Base-by-base conservation (phyloP, 441 rosid genomes). In the Melianthus villosus region DNA sequence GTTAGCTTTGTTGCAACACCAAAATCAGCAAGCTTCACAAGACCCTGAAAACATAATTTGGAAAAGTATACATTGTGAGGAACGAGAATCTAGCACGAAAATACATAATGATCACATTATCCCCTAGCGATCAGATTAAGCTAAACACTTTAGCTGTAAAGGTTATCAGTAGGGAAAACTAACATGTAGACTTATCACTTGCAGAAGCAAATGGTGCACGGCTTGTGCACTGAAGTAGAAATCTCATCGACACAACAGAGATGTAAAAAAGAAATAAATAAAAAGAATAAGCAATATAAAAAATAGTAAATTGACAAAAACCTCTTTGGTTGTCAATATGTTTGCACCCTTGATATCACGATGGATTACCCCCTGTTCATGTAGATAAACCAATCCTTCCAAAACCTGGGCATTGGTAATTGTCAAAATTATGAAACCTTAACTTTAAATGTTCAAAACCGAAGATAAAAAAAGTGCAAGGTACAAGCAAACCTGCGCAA, bases 281-380 rank as follows among this genome's bases (percentile, higher is more conserved):
- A 25, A 10, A 46, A 3, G 22, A 49, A 26, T 9, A 16, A 42
- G 42, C 25, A 20, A 20, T 20, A 20, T 20, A 20, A 2, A 20
- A 20, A 6, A 6, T 6, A 20, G 3, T 20, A 6, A 20, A 20
- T 20, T 20, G 23, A 20, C 2, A 20, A 20, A 20, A 20, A 85
- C 98, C 84, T 91, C 96, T 57, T 91, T 91, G 13, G 98, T 91
- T 4, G 93, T 82, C 71, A 91, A 66, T 50, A 91, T 91, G 62
- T 85, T 91, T 52, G 98, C 98, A 36, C 98, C 98, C 63, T 91
- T 91, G 57, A 91, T 91, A 75, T 91, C 98, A 34, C 98, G 82
- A 68, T 91, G 98, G 43, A 91, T 91, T 48, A 91, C 96, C 40
- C 99, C 96, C 49, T 91, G 99, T 57, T 91, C 99, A 22, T 91